Base-by-base conservation (phyloP, 2,329 filamentous ascomycete species). In the Xylariaceae sp. region DNA sequence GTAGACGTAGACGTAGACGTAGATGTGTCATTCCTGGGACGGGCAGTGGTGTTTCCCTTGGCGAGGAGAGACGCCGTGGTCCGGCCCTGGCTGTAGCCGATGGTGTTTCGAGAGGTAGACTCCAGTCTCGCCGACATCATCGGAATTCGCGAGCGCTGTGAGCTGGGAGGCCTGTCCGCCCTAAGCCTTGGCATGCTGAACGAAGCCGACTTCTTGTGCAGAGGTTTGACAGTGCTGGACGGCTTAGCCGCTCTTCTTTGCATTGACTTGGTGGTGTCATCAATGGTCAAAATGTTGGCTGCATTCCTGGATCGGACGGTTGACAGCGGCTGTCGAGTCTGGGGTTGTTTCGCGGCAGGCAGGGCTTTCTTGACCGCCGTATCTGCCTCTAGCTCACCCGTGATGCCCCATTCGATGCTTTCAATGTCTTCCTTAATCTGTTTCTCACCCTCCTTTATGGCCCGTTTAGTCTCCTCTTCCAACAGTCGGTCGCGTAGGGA, bases 41-140 rank as follows among this genome's bases (percentile, higher is more conserved):
- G 64, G 34, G 59, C 53, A 35, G 60, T n/a, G 27, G 41, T 27
- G 2, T n/a, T 68, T 56, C 62, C 65, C 11, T 73, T 72, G 32
- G 80, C 65, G 42, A 78, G 69, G 0, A 76, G 76, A 1, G 76
- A 78, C 3, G 78, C 74, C 3, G 75, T 75, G 41, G 74, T 73
- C 35, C 89, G 82, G 35, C 91, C 91, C 69, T 87, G 89, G 53
- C 82, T 88, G 68, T 95, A 96, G 12, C 91, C 91, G 42, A 96
- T 79, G 0, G 91, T 96, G 53, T 84, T 91, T 59, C 85, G 83
- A 1, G 91, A 95, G 4, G 84, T 84, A 4, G 81, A 81, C 27
- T 81, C 78, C 1, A 87, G 85, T 8, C 84, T 81, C 62, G 81
- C 76, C 0, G 76, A 71, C 47, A 71, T 68, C 57, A 79, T 79